These are phyloP conservation scores for Cydonia oblonga DNA, from an alignment of 331 rosid genomes.

Conservation along the genomic window DNA sequence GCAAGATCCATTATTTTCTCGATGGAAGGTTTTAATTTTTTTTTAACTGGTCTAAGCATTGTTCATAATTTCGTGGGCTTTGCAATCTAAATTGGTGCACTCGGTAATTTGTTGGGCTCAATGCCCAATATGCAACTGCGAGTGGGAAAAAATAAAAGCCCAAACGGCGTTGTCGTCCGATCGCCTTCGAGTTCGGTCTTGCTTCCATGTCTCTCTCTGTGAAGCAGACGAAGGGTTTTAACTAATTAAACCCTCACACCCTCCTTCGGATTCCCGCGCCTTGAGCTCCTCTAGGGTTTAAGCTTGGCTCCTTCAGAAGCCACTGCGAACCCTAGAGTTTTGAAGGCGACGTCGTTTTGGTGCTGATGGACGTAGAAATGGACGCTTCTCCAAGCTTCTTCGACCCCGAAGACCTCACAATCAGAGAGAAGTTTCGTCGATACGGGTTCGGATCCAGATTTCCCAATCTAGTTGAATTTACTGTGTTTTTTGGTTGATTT, in stretches of 20 bases:
- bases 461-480: neutral
- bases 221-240: no score
- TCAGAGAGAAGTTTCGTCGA: constrained; percentile 53
- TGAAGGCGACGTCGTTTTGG: neutral
- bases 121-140: no score
- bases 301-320: neutral
- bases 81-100: no score
- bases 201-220: neutral
- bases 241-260: neutral
- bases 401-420: constrained; percentile 57
- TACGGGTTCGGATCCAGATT: constrained; percentile 37
- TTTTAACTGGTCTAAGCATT: no score
- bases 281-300: constrained; percentile 27
- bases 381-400: constrained; percentile 44
- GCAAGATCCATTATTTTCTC: no score
- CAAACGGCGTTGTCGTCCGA: neutral
- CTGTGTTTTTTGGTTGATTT: neutral
- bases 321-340: neutral
- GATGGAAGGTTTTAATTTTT: no score
- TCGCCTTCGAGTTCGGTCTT: neutral
- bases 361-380: constrained; percentile 47
- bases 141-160: neutral
- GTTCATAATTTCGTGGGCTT: no score
- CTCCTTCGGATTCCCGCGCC: constrained; percentile 26
- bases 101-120: no score